phyloP scores from a whole-genome alignment of 2,329 filamentous ascomycete species.

The Scedosporium apiospermum region DNA sequence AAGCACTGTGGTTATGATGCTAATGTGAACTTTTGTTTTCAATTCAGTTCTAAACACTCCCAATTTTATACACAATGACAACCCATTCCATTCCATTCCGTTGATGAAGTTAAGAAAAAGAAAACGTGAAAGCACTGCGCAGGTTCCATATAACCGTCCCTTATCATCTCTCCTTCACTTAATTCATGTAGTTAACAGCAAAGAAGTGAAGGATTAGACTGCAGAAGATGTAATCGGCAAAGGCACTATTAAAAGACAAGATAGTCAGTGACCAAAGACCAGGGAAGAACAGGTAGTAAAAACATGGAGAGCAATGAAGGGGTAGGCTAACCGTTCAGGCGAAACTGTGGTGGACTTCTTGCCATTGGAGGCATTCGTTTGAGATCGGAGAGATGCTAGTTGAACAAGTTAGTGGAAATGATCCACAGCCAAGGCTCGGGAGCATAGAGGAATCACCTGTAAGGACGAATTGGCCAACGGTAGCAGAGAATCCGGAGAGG shows the following conservation, averaged over 20 bases:
- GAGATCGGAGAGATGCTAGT: constrained; percentile 69
- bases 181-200: constrained; percentile 99
- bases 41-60: constrained; percentile 1
- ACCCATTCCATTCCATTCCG: background rate
- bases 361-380: constrained; percentile 79
- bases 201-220: constrained; percentile 97
- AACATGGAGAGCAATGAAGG: background rate
- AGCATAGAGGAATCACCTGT: constrained; percentile 51
- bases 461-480: constrained; percentile 94
- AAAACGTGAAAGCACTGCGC: background rate
- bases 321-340: constrained; percentile 58
- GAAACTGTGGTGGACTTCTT: constrained; percentile 66
- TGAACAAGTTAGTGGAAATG: background rate
- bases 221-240: constrained; percentile 92
- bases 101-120: background rate
- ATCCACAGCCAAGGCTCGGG: background rate
- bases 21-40: background rate
- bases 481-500: constrained; percentile 86
- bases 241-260: constrained; percentile 53
- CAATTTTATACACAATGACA: background rate
- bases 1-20: background rate
- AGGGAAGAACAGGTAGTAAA: background rate
- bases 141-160: background rate
- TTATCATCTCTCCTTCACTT: constrained; percentile 1
- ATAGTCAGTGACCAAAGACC: background rate